Percentiles rank a stretch among this genome's conserved stretches.
Conservation (phyloP, 2,329 filamentous ascomycete species). For the Penicillium sp. region DNA sequence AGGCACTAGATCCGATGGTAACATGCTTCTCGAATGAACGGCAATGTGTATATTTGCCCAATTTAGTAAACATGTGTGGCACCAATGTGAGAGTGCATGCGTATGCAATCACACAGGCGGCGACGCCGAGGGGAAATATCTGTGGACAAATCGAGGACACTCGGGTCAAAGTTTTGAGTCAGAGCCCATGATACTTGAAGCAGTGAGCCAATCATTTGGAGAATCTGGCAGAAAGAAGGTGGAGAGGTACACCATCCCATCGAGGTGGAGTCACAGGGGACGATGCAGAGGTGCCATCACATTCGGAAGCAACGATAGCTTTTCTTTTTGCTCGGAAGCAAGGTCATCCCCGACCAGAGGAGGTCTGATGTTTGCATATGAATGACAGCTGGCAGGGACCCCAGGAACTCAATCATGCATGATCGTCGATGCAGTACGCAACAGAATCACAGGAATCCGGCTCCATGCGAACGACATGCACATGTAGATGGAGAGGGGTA, state of each 20-base stretch:
- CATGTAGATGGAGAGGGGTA: constrained; percentile 31
- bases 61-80: constrained; percentile 10
- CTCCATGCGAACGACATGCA: constrained; percentile 31
- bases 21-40: constrained; percentile 19
- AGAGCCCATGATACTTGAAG: constrained; percentile 16
- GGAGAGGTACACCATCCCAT: constrained; percentile 10
- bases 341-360: constrained; percentile 24
- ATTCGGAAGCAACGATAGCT: constrained; percentile 21
- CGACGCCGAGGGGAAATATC: constrained; percentile 12
- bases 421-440: constrained; percentile 31
- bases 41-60: constrained; percentile 14
- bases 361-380: constrained; percentile 30
- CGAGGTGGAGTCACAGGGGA: constrained; percentile 19
- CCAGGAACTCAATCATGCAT: constrained; percentile 31
- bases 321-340: constrained; percentile 21
- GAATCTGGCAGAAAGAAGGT: constrained; percentile 4
- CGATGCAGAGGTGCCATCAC: constrained; percentile 17
- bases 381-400: constrained; percentile 37
- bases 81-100: constrained; percentile 15
- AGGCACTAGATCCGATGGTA: constrained; percentile 22
- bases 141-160: constrained; percentile 6
- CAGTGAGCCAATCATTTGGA: constrained; percentile 19
- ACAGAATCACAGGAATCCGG: constrained; percentile 24
- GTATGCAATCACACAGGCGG: constrained; percentile 24
- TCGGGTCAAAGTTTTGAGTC: constrained; percentile 16